Evolutionary conservation across 192 early-diverging fungal species (phyloP).

Genomic region (Kappamyces sp.): DNA sequence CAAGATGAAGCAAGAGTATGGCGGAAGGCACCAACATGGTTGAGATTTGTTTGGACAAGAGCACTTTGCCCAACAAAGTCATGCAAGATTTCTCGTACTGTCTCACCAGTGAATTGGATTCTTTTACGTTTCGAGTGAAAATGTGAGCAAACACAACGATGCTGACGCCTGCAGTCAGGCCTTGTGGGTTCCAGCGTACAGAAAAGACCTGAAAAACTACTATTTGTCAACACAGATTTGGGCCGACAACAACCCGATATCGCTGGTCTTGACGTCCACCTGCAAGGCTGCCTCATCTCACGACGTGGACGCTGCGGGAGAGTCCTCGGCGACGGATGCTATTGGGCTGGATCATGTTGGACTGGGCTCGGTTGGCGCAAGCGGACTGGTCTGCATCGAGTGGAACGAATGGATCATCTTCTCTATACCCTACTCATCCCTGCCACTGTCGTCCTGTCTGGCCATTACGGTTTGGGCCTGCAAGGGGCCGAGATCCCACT

Average conservation of each 20-base stretch:
- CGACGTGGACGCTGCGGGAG: background rate
- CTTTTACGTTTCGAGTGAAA: constrained; percentile 52
- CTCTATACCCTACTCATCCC: background rate
- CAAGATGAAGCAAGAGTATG: constrained; percentile 1
- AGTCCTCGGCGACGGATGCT: constrained; percentile 5
- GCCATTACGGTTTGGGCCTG: constrained; percentile 33
- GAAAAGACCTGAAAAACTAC: constrained; percentile 13
- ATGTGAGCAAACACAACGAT: constrained; percentile 49
- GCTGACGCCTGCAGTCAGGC: too few relatives aligned
- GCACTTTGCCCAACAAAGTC: constrained; percentile 8
- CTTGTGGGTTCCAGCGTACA: constrained; percentile 8
- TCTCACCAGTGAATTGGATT: constrained; percentile 57
- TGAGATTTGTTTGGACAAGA: constrained; percentile 8
- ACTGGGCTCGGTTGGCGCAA: background rate
- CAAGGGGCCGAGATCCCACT: constrained; percentile 71
- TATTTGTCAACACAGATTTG: constrained; percentile 15
- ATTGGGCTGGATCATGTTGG: background rate
- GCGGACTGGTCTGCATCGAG: constrained; percentile 27
- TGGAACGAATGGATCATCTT: constrained; percentile 94
- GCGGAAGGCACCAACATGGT: constrained; percentile 6
- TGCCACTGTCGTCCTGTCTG: background rate
- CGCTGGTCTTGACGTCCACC: constrained; percentile 18
- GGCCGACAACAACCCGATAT: constrained; percentile 23
- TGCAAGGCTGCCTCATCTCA: constrained; percentile 1
- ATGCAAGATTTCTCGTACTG: constrained; percentile 65